Percentiles rank a stretch among this genome's conserved stretches.
phyloP scores from a whole-genome alignment of 164 flowering plant genomes.

The Aristolochia fimbriata region DNA sequence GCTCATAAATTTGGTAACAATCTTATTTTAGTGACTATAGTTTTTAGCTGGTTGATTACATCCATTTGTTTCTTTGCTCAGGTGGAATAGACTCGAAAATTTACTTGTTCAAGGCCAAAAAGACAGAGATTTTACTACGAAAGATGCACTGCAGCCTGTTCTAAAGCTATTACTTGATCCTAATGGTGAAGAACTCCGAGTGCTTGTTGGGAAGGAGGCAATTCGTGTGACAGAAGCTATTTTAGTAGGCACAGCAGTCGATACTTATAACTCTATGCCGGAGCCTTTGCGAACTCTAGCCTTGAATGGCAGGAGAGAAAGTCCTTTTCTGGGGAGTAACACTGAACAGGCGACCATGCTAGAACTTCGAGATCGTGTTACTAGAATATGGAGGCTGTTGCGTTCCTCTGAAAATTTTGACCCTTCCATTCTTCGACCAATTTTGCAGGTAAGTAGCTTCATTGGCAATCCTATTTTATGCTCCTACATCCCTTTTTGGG shows the following conservation, averaged over 20 bases:
- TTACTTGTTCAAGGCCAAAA: slow-evolving; percentile 79
- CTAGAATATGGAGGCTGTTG: slow-evolving; percentile 72
- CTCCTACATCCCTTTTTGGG: too few relatives aligned
- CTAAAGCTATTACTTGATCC: slow-evolving; percentile 72
- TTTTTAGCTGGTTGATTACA: neutral
- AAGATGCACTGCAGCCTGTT: slow-evolving; percentile 95
- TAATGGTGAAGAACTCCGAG: slow-evolving; percentile 67
- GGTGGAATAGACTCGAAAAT: slow-evolving; percentile 98
- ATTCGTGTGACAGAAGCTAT: slow-evolving; percentile 79
- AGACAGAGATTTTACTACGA: slow-evolving; percentile 83
- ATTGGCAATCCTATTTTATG: neutral
- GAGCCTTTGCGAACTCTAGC: slow-evolving; percentile 32
- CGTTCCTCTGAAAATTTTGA: slow-evolving; percentile 67
- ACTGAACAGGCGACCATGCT: slow-evolving; percentile 56
- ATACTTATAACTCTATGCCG: slow-evolving; percentile 58
- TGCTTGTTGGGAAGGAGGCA: slow-evolving; percentile 73
- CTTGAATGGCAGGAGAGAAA: slow-evolving; percentile 29
- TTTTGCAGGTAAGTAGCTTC: slow-evolving; percentile 57
- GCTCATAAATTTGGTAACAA: slow-evolving; percentile 5
- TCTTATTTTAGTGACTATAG: neutral
- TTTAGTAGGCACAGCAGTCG: slow-evolving; percentile 45
- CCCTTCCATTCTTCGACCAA: slow-evolving; percentile 75
- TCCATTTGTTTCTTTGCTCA: slow-evolving; percentile 18
- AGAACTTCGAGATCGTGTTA: slow-evolving; percentile 71
- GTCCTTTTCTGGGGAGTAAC: slow-evolving; percentile 34